Evolutionary conservation across 2,329 filamentous ascomycete genomes (phyloP), one percentile per base, ranked within the genome.

Genomic region (Rutstroemia sp.): DNA sequence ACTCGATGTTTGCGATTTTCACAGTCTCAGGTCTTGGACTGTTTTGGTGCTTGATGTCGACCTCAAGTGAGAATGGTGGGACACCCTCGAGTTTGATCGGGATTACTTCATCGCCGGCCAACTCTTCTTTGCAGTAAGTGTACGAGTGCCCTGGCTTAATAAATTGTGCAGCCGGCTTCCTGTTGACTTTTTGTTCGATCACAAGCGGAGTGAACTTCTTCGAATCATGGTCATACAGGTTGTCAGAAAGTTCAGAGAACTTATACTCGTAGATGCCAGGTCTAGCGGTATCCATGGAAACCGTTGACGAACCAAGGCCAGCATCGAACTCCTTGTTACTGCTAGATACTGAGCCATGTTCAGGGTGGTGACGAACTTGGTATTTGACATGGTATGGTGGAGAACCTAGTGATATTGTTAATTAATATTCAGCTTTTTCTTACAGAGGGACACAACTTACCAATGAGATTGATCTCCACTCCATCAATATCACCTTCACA

Each of bases 401-500:
- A 51, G 86, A 80, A 55, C 88, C 86, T 88, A 36, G 16, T 23
- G 55, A 51, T 25, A 47, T 17, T 21, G 19, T 45, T n/a, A 48
- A 34, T 62, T 59, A 62, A 60, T 45, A 46, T 48, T 30, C 16
- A 17, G 49, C n/a, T 6, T 16, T n/a, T 27, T 27, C 5, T 2
- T 48, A 4, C 39, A 12, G 19, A 27, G 21, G 46, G 5, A 36
- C 19, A 50, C 40, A 44, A 68, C 78, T 73, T 80, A 82, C 90
- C 92, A 69, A 81, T 81, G 60, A 99, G 79, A 45, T 80, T 79
- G 53, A 99, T 76, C 66, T 96, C 91, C 55, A 96, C 84, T 3
- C 85, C 84, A 70, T 96, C 92, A 66, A 96, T 88, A 60, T 97
- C 92, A 30, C 92, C 92, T 73, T 99, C 92, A 68, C 94, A 99